These are phyloP conservation scores for Suhomyces bribrorum DNA, from an alignment of 1,139 yeast species.

Conservation along the genomic window DNA sequence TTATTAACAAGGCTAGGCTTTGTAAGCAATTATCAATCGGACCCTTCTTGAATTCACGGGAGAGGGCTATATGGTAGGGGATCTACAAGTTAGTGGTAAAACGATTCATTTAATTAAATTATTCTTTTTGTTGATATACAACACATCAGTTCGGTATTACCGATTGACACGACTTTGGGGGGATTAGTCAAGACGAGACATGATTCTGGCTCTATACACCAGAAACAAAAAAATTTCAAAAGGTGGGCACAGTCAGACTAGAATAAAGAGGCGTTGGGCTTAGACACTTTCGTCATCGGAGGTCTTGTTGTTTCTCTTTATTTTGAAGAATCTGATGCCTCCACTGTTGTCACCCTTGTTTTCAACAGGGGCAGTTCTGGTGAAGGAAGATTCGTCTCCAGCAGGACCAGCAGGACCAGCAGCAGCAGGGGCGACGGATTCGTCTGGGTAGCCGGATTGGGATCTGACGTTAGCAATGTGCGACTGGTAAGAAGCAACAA, in stretches of 20 bases:
- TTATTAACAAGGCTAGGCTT: too few species aligned
- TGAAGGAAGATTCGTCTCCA: constrained; percentile 49
- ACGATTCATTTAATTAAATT: too few species aligned
- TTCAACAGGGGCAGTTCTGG: constrained; percentile 38
- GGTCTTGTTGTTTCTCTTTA: constrained; percentile 64
- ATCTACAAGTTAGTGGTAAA: too few species aligned
- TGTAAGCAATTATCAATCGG: too few species aligned
- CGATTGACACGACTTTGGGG: too few species aligned
- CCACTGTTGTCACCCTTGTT: constrained; percentile 45
- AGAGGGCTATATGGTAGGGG: too few species aligned
- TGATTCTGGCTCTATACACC: background rate
- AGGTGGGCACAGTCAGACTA: too few species aligned
- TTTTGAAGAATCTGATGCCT: constrained; percentile 77
- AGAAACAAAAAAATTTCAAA: background rate
- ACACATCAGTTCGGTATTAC: too few species aligned
- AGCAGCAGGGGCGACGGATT: constrained; percentile 13
- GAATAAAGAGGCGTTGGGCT: constrained; percentile 8
- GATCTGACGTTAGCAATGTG: constrained; percentile 39
- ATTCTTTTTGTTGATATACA: too few species aligned
- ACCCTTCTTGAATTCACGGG: too few species aligned
- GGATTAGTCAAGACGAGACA: too few species aligned
- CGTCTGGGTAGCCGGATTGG: constrained; percentile 14
- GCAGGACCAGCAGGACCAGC: constrained; percentile 23
- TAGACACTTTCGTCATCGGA: constrained; percentile 64
- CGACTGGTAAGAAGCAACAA: constrained; percentile 48